Evolutionary conservation across 2,329 filamentous ascomycete species (phyloP).

Genomic region (Monosporascus sp.): DNA sequence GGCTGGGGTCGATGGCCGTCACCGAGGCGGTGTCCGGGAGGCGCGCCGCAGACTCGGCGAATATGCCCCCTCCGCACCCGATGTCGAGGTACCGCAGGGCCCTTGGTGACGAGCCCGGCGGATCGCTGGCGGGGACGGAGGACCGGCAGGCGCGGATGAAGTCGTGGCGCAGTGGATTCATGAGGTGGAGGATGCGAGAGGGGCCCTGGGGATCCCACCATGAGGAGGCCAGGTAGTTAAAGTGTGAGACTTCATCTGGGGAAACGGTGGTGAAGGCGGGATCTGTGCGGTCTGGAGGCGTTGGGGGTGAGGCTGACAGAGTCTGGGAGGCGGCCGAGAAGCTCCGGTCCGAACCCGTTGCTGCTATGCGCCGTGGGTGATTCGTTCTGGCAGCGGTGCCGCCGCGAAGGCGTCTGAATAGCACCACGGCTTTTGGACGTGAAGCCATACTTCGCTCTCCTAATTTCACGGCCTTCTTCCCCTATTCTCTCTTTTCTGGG

Average conservation of each 20-base stretch:
- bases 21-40: constrained; percentile 58
- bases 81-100: constrained; percentile 77
- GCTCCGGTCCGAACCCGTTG: constrained; percentile 1
- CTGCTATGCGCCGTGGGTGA: constrained; percentile 1
- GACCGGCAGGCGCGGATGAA: constrained; percentile 74
- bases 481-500: background rate
- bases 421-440: constrained; percentile 5
- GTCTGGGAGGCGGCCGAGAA: constrained; percentile 7
- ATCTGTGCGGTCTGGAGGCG: constrained; percentile 12
- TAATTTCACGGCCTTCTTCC: background rate
- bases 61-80: constrained; percentile 94
- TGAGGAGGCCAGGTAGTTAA: constrained; percentile 83
- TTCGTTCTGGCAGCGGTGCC: background rate
- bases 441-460: constrained; percentile 8
- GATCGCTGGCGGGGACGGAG: constrained; percentile 39
- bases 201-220: constrained; percentile 98
- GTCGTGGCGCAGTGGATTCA: constrained; percentile 94
- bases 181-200: constrained; percentile 87
- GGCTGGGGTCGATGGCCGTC: constrained; percentile 72
- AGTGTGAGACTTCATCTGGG: constrained; percentile 84
- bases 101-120: constrained; percentile 18
- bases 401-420: constrained; percentile 5
- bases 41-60: constrained; percentile 79
- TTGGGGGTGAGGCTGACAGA: constrained; percentile 10
- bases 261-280: constrained; percentile 67